These are phyloP conservation scores for Cordia subcordata DNA, from an alignment of 257 asterid species.

Conservation along the genomic window DNA sequence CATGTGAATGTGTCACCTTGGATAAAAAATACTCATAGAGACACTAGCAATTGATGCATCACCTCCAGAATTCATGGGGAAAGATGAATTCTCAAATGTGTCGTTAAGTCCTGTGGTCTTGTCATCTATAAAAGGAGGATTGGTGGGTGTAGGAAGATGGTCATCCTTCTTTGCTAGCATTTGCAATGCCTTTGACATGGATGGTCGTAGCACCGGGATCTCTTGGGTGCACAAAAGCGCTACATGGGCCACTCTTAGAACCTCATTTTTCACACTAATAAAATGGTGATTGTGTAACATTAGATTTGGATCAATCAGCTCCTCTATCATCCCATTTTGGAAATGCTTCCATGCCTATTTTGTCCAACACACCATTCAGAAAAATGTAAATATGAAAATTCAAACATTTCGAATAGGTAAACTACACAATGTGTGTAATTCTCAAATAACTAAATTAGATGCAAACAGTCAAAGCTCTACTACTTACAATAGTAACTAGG, in stretches of 20 bases:
- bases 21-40: conserved; percentile 13
- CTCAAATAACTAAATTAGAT: not conserved
- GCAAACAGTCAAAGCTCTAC: not conserved
- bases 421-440: not conserved
- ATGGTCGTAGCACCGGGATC: conserved; percentile 12
- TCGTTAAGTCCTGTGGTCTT: conserved; percentile 4
- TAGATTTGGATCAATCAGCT: conserved; percentile 37
- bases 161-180: conserved; percentile 16
- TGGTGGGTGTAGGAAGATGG: conserved; percentile 11
- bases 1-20: conserved; percentile 9
- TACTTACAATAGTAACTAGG: conserved; percentile 28
- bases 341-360: conserved; percentile 39
- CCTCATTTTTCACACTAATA: conserved; percentile 19
- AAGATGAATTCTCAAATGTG: not conserved
- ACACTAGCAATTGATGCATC: conserved; percentile 6
- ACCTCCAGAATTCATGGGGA: not conserved
- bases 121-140: conserved; percentile 16
- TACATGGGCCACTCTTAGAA: conserved; percentile 18
- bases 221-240: conserved; percentile 21
- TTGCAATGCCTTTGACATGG: conserved; percentile 15
- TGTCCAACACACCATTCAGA: not conserved
- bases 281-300: conserved; percentile 27
- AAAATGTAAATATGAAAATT: not conserved
- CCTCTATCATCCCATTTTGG: conserved; percentile 21
- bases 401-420: not conserved